phyloP scores from a whole-genome alignment of 2,329 filamentous ascomycete genomes.

The Sordariomycetes sp. region DNA sequence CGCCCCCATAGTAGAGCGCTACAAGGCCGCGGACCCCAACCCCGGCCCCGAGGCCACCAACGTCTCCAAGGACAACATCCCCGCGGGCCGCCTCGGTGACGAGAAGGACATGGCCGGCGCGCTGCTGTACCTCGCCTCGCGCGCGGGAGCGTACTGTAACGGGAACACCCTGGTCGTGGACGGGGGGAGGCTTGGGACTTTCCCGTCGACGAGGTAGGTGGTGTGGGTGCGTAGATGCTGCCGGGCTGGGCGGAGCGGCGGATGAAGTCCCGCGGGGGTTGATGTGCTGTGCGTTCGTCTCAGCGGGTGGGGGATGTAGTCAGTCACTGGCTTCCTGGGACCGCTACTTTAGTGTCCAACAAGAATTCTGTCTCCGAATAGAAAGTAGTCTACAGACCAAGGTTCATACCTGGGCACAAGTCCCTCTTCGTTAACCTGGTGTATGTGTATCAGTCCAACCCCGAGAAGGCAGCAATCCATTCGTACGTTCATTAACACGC shows the following conservation, averaged over 20 bases:
- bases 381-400: too few relatives aligned
- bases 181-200: slow-evolving; percentile 43
- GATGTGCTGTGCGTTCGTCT: too few relatives aligned
- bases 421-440: too few relatives aligned
- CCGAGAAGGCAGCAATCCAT: background rate
- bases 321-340: too few relatives aligned
- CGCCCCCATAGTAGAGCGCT: slow-evolving; percentile 26
- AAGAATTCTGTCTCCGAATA: too few relatives aligned
- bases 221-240: background rate
- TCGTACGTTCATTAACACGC: background rate
- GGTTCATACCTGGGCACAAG: too few relatives aligned
- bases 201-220: slow-evolving; percentile 38
- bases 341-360: too few relatives aligned
- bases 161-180: slow-evolving; percentile 49
- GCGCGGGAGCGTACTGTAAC: slow-evolving; percentile 53
- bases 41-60: slow-evolving; percentile 13
- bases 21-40: slow-evolving; percentile 16
- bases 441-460: too few relatives aligned
- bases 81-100: slow-evolving; percentile 44
- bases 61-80: slow-evolving; percentile 31
- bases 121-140: slow-evolving; percentile 50
- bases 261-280: too few relatives aligned
- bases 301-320: too few relatives aligned
- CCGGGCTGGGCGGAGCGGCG: background rate
- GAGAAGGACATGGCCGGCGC: slow-evolving; percentile 49